A percentile compares a stretch with the other conserved stretches of the same genome.
These are phyloP conservation scores for Lithospermum erythrorhizon DNA, from an alignment of 257 asterid genomes.

Conservation along the genomic window DNA sequence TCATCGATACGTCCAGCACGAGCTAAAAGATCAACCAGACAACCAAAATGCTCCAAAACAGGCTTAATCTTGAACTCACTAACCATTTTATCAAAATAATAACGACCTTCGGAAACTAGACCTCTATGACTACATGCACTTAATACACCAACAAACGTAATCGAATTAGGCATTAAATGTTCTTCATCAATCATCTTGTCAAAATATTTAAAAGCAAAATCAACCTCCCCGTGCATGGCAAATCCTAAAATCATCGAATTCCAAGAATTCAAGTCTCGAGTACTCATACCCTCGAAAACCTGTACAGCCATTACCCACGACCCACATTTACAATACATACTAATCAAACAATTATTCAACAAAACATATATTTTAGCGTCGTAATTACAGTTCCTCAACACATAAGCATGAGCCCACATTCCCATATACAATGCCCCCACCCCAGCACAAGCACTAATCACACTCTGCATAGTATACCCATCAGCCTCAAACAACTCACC, in stretches of 20 bases:
- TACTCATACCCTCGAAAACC: constrained; percentile 44
- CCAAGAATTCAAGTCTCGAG: constrained; percentile 62
- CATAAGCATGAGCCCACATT: constrained; percentile 61
- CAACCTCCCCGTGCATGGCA: constrained; percentile 57
- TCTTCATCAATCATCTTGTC: constrained; percentile 37
- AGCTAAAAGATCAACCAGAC: constrained; percentile 62
- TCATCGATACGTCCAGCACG: constrained; percentile 43
- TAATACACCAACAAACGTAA: constrained; percentile 59
- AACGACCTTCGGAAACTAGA: constrained; percentile 44
- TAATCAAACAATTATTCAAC: constrained; percentile 48
- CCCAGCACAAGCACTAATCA: constrained; percentile 62
- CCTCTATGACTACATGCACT: constrained; percentile 72
- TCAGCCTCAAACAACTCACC: constrained; percentile 41
- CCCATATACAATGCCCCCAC: constrained; percentile 66
- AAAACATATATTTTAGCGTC: constrained; percentile 27
- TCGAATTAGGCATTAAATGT: constrained; percentile 41
- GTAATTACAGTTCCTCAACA: constrained; percentile 25
- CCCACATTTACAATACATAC: constrained; percentile 81
- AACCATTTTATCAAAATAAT: constrained; percentile 42
- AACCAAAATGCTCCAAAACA: constrained; percentile 75
- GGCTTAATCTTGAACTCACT: constrained; percentile 36
- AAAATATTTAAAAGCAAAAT: constrained; percentile 34
- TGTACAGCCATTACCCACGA: constrained; percentile 46
- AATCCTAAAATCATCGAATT: constrained; percentile 54
- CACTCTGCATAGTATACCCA: constrained; percentile 69